Evolutionary conservation across 306 rosid genomes (phyloP), one percentile per base, ranked within the genome.

Genomic region (Cucurbita moschata): DNA sequence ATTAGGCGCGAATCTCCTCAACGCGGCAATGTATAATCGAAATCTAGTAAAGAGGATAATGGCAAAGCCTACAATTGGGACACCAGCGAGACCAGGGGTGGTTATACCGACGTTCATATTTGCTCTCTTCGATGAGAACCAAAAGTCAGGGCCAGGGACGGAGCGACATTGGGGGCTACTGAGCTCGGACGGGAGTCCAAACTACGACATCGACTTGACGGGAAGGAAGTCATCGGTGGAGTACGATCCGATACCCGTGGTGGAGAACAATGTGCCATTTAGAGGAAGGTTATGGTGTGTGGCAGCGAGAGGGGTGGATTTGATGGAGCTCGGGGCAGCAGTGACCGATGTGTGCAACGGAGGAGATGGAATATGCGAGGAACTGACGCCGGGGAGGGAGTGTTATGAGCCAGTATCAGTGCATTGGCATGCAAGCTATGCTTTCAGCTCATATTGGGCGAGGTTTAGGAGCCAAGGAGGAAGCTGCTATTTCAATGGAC

Each of bases 101-200:
- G 77, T 39, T 4, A 83, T 93, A 35, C 93, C 96, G 0, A 82
- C 92, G 30, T 90, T 90, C 84, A 67, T 93, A 75, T 93, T 90
- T 56, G 62, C 96, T 10, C 74, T 93, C 71, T 90, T 79, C 49
- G 81, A 92, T 46, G 96, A 92, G 81, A 84, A 92, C 76, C 87
- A 77, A 18, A 92, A 92, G 74, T 63, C 47, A 0, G 98, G 96
- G 0, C 78, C 79, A 0, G 91, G 85, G 38, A 87, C 82, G n/a
- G 96, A 92, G 79, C 44, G 91, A 47, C 92, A 92, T 51, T 90
- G 96, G 93, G 98, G 98, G 6, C 15, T 92, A 54, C 42, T 92
- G 40, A 67, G 75, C 19, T 75, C 83, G 0, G 78, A 92, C 5
- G 96, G 96, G 47, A 82, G 85, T 0, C 83, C 87, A 3, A 69